A percentile compares a stretch with the other conserved stretches of the same genome.
Evolutionary conservation across 2,329 filamentous ascomycete species (phyloP).

Genomic region (Arthrobotrys sinensis): DNA sequence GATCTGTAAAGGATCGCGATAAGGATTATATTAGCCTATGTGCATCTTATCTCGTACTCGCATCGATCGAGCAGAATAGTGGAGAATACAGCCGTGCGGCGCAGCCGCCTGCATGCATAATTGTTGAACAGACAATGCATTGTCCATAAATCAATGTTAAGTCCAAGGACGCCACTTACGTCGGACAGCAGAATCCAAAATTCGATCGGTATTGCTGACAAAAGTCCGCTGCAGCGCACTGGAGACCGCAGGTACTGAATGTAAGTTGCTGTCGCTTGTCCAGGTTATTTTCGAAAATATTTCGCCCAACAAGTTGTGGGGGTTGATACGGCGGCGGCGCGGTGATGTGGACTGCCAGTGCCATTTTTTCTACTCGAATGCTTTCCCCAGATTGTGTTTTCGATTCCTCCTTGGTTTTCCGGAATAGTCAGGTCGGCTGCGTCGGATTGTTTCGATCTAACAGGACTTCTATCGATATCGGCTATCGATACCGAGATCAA

Average conservation of each 20-base stretch:
- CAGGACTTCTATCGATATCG: constrained; percentile 8
- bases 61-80: background rate
- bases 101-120: background rate
- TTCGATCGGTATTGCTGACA: constrained; percentile 53
- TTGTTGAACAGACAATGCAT: background rate
- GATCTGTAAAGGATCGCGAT: constrained; percentile 20
- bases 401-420: constrained; percentile 18
- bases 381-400: constrained; percentile 13
- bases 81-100: background rate
- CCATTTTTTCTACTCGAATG: constrained; percentile 29
- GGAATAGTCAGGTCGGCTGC: constrained; percentile 21
- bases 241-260: constrained; percentile 46
- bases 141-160: background rate
- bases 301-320: constrained; percentile 33
- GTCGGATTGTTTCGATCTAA: background rate
- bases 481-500: constrained; percentile 15
- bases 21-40: constrained; percentile 6
- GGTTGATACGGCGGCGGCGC: constrained; percentile 32
- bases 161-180: constrained; percentile 32
- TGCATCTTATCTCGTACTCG: background rate
- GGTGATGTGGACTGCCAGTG: constrained; percentile 39
- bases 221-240: constrained; percentile 44
- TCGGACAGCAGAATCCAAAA: constrained; percentile 55
- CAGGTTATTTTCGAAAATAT: constrained; percentile 14
- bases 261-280: constrained; percentile 54